phyloP scores from a whole-genome alignment of 169 alveolate species.

The Prorocentrum cordatum region DNA sequence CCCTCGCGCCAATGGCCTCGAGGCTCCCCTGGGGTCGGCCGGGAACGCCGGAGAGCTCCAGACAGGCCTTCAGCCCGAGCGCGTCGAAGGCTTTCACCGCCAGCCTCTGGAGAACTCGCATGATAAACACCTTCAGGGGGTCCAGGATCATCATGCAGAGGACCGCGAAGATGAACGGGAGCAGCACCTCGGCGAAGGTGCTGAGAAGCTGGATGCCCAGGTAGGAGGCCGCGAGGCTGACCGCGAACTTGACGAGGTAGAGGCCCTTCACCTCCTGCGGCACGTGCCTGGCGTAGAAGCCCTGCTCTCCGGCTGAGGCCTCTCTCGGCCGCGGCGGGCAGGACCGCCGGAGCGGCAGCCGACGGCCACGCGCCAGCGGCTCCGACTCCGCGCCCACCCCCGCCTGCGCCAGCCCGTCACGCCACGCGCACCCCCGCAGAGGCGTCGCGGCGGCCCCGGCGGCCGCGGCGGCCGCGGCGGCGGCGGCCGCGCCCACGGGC shows the following conservation, averaged over 20 bases:
- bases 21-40: background rate
- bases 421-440: no score
- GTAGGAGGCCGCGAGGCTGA: conserved; percentile 20
- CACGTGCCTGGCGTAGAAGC: no score
- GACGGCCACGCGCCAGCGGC: no score
- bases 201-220: conserved; percentile 24
- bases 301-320: no score
- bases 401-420: no score
- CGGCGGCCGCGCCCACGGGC: no score
- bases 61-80: background rate
- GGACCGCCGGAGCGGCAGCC: no score
- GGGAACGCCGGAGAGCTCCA: background rate
- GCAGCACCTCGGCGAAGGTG: conserved; percentile 28
- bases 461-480: no score
- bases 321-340: no score
- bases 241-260: conserved; percentile 46
- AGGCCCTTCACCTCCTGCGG: no score
- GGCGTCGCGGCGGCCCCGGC: no score
- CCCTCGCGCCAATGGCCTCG: background rate
- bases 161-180: conserved; percentile 31
- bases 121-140: conserved; percentile 12
- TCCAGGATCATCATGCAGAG: conserved; percentile 5
- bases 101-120: conserved; percentile 7
- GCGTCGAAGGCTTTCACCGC: background rate
- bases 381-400: no score